These are phyloP conservation scores for Mollisiaceae sp. DNA, from an alignment of 2,329 filamentous ascomycete genomes.

Conservation along the genomic window DNA sequence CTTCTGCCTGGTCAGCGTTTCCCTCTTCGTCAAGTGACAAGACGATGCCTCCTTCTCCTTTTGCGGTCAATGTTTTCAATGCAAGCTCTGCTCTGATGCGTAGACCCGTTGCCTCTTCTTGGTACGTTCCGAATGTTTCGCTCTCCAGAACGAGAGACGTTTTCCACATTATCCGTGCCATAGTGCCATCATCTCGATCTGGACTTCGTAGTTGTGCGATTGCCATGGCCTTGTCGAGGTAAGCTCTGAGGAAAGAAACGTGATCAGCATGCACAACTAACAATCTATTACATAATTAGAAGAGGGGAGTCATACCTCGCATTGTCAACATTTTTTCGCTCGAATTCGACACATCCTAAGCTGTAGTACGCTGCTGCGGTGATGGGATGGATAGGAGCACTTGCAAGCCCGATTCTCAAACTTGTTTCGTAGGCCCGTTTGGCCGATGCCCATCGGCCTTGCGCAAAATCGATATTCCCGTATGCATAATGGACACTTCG, in stretches of 20 bases:
- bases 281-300: neutral
- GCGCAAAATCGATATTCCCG: constrained; percentile 30
- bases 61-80: constrained; percentile 21
- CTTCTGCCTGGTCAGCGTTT: constrained; percentile 22
- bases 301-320: constrained; percentile 17
- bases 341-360: constrained; percentile 27
- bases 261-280: neutral
- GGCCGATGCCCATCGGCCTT: constrained; percentile 20
- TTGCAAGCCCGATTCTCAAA: constrained; percentile 25
- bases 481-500: constrained; percentile 32
- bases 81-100: constrained; percentile 31
- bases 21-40: constrained; percentile 42
- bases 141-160: constrained; percentile 29
- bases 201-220: constrained; percentile 34
- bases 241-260: constrained; percentile 9
- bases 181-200: constrained; percentile 30
- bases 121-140: constrained; percentile 27
- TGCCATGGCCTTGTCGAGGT: constrained; percentile 31
- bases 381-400: constrained; percentile 29
- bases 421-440: constrained; percentile 22
- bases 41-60: constrained; percentile 43
- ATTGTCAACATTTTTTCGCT: constrained; percentile 18
- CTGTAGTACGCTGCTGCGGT: constrained; percentile 31
- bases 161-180: constrained; percentile 36
- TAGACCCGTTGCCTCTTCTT: constrained; percentile 24